phyloP scores from a whole-genome alignment of 2,329 filamentous ascomycete genomes.

The Tolypocladium album region DNA sequence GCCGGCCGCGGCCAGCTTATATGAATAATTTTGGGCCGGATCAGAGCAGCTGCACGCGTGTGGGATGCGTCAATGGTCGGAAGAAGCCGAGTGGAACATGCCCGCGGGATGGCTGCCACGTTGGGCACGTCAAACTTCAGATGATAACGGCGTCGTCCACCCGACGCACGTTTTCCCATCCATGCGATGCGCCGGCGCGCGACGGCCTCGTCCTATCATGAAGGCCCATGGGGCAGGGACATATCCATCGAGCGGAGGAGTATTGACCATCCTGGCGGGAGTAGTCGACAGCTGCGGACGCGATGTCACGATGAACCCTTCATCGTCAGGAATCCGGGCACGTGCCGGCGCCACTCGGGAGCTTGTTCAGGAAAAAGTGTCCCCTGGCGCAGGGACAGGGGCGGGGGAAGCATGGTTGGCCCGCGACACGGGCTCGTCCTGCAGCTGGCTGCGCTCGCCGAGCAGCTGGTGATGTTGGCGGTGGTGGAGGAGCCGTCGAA shows the following conservation, averaged over 20 bases:
- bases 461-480: neutral
- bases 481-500: neutral
- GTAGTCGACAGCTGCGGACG: neutral
- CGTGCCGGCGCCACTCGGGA: constrained; percentile 1
- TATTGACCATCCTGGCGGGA: neutral
- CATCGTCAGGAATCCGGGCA: constrained; percentile 1
- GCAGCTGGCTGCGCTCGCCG: neutral
- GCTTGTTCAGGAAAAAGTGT: neutral
- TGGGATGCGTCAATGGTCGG: neutral
- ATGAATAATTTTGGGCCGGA: neutral
- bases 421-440: neutral
- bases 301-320: constrained; percentile 2
- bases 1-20: neutral
- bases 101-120: neutral
- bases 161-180: neutral
- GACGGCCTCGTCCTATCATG: neutral
- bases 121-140: neutral
- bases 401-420: neutral
- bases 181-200: neutral
- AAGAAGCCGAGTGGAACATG: constrained; percentile 1
- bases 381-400: neutral
- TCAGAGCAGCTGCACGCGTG: neutral
- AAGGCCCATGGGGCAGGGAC: neutral
- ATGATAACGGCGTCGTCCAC: neutral
- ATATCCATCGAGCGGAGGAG: neutral